Evolutionary conservation across 2,329 filamentous ascomycete species (phyloP), one percentile per base, ranked within the genome.

Genomic region (Paracoccidioides brasiliensis): DNA sequence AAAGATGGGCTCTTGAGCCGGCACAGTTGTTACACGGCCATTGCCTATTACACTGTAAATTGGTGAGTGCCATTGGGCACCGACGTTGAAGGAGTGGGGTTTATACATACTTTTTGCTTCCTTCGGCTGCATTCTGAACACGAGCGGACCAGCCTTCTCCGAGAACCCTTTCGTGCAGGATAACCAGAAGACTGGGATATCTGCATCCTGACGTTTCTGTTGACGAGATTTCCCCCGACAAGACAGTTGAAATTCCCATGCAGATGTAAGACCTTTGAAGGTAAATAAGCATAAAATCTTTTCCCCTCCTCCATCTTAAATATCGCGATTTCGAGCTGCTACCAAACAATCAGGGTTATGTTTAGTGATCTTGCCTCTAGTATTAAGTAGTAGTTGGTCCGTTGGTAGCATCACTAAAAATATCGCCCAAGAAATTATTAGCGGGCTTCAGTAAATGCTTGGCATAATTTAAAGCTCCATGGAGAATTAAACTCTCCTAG

Each of bases 1-100:
- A 52, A 32, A 52, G 50, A 52, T 52, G 50, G 30, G 50, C 50
- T 22, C 50, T 52, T 15, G 50, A 52, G 37, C 50, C 50, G 7
- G 50, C 50, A n/a, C 50, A 52, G 38, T 52, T 52, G n/a, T 52
- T 52, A 28, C 50, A 52, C 15, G 50, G 50, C 50, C 50, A 52
- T 32, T 52, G 38, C 42, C 50, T 41, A 42, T 52, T 52, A 15
- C 50, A 52, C 50, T 52, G 50, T 22, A 38, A 22, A 15, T 52
- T 52, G 14, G 50, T 52, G 22, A 52, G 50, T 12, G 12, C 22
- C 33, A 30, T 52, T 42, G 12, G 14, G 4, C 4, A 52, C 14
- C 28, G 14, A 52, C 42, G 38, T 15, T 42, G 28, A 52, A 38
- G 15, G 7, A 3, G 4, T 15, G 10, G 2, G 33, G 40, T 41